Evolutionary conservation across 2,329 filamentous ascomycete species (phyloP), one percentile per base, ranked within the genome.

Genomic region (Talaromyces funiculosus): DNA sequence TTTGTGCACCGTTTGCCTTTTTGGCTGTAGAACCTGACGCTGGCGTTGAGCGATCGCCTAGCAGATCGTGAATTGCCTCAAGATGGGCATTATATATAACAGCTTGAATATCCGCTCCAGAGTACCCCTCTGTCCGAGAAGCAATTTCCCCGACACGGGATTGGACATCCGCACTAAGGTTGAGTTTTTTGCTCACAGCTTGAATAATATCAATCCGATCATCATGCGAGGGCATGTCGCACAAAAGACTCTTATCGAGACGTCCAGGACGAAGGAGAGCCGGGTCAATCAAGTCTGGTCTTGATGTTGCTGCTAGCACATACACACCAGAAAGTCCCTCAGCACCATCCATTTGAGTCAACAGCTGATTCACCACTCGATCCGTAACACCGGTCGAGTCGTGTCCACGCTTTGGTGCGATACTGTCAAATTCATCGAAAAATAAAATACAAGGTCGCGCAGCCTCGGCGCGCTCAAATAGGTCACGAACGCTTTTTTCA

Each of bases 361-460:
- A 83, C 61, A 99, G 86, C 80, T 99, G 95, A 73, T 99, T 99
- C 67, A 99, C 94, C 0, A 99, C 95, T 38, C 95, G 86, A 75
- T 99, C 95, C 0, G 94, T 99, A n/a, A 99, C 95, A 65, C 95
- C 94, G 0, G 94, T 99, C 1, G 89, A 94, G 73, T 99, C 95
- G 72, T 99, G 94, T 0, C 94, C 94, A 77, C 94, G 85, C 76
- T 97, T 99, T 2, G 94, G 94, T 0, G 95, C 95, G 64, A 99
- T 97, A 40, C 90, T 92, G 77, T 99, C 94, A 71, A 99, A 99
- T 73, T 99, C 94, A 71, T 99, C 94, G 71, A 99, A 99, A 81
- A 99, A 99, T 8, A 99, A 81, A 4, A 99, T 90, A 68, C 94
- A 97, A 0, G 95, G 95, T 62, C 89, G 86, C 4, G 94, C 94